Base-by-base conservation (phyloP, 371 early-diverging fungal genomes). In the Circinella umbellata region DNA sequence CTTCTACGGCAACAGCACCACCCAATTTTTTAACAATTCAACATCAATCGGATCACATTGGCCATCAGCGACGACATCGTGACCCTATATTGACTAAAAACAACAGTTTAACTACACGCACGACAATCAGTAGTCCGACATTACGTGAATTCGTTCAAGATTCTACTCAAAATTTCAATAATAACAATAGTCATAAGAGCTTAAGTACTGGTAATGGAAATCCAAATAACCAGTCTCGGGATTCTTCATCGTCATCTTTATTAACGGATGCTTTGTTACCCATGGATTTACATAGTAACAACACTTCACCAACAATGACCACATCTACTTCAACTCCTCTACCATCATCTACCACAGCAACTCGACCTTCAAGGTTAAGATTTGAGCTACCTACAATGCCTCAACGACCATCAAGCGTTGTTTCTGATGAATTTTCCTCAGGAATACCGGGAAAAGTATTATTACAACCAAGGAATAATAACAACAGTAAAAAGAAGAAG, bases 181-280 rank as follows among this genome's bases (percentile, higher is more conserved):
- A 57, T 34, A 7, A 18, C 27, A 57, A 17, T 39, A n/a, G 42
- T 27, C 0, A 27, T 27, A 27, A 27, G 27, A 27, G 27, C 2
- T 0, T 27, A 1, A 27, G 27, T 27, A 13, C 39, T 17, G 38
- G 42, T 11, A 42, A 42, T 42, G 42, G 42, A 42, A 27, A 27
- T 27, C 27, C 27, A 27, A 27, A 2, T 27, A 27, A 27, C 27
- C 27, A 27, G 20, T 61, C 61, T 7, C 61, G 69, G 17, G 64
- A 64, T 4, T 65, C 57, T 5, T 70, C 68, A 10, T 63, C 42
- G 20, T 59, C 67, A 8, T 47, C 61, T 6, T 64, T 62, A 6
- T 63, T 78, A 46, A 68, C 73, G 0, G 76, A 75, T 54, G 71
- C 69, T 13, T 49, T 77, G 15, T 61, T 77, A 34, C 74, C 74